These are phyloP conservation scores for Aureobasidium leucospermi DNA, from an alignment of 2,329 filamentous ascomycete genomes.

Conservation along the genomic window DNA sequence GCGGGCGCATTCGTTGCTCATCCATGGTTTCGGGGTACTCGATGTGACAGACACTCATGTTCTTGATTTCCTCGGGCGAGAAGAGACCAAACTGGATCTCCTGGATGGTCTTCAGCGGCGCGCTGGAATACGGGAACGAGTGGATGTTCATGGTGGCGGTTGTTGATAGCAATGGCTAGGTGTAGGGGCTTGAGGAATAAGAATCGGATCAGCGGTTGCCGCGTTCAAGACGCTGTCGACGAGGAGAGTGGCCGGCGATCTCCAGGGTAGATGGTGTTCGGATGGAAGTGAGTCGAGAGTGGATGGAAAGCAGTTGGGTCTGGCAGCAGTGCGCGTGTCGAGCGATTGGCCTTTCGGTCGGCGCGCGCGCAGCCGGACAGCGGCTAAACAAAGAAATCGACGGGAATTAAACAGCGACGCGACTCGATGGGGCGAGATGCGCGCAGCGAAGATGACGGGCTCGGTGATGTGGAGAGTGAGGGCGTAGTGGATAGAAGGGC, in stretches of 20 bases:
- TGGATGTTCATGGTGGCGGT: slow-evolving; percentile 75
- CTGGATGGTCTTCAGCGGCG: slow-evolving; percentile 93
- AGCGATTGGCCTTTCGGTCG: slow-evolving; percentile 10
- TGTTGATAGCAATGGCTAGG: slow-evolving; percentile 16
- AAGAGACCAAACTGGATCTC: slow-evolving; percentile 99
- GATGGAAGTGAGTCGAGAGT: background rate
- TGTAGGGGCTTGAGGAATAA: background rate
- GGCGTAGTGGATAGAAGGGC: background rate
- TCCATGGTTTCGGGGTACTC: slow-evolving; percentile 99
- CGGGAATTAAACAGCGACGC: background rate
- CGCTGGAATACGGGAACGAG: slow-evolving; percentile 87
- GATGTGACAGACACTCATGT: slow-evolving; percentile 94
- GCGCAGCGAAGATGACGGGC: background rate
- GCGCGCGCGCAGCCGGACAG: slow-evolving; percentile 12
- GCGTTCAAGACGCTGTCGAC: slow-evolving; percentile 6
- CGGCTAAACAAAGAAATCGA: background rate
- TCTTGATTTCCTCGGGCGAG: slow-evolving; percentile 98
- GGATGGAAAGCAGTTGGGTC: slow-evolving; percentile 2
- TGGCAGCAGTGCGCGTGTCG: slow-evolving; percentile 11
- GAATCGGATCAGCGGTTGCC: slow-evolving; percentile 2
- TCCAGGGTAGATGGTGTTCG: background rate
- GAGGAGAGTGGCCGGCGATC: background rate
- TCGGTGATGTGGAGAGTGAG: background rate
- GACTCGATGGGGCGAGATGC: background rate
- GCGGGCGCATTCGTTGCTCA: slow-evolving; percentile 82